phyloP scores from a whole-genome alignment of 176 grass and related monocot genomes.

The Puccinellia tenuiflora region DNA sequence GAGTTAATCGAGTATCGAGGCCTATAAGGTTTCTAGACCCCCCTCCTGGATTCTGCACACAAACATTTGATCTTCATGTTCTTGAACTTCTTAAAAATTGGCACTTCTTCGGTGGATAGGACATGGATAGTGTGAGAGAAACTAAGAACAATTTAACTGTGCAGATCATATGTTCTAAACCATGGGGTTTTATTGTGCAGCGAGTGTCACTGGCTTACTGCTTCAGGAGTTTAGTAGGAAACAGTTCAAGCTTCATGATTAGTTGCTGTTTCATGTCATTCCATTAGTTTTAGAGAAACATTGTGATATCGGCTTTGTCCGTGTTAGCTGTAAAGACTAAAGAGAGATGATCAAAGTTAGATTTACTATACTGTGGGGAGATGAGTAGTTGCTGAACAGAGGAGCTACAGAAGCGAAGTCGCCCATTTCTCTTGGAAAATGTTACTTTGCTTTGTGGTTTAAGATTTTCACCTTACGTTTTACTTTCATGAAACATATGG shows the following conservation, averaged over 20 bases:
- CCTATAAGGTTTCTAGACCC: neutral
- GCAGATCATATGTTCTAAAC: neutral
- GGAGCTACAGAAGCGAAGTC: neutral
- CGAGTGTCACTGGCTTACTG: neutral
- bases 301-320: neutral
- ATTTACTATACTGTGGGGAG: neutral
- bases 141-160: neutral
- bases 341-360: neutral
- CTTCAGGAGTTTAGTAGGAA: constrained; percentile 9
- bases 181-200: neutral
- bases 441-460: constrained; percentile 7
- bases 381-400: constrained; percentile 2
- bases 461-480: neutral
- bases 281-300: constrained; percentile 16
- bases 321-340: neutral
- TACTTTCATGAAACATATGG: neutral
- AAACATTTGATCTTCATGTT: neutral
- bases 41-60: neutral
- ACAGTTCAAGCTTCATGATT: constrained; percentile 1
- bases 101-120: constrained; percentile 7
- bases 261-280: neutral
- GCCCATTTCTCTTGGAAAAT: constrained; percentile 8
- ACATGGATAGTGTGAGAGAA: neutral
- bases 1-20: neutral
- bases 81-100: constrained; percentile 3